These are phyloP conservation scores for Centaurea solstitialis DNA, from an alignment of 129 eudicot genomes.

Conservation along the genomic window DNA sequence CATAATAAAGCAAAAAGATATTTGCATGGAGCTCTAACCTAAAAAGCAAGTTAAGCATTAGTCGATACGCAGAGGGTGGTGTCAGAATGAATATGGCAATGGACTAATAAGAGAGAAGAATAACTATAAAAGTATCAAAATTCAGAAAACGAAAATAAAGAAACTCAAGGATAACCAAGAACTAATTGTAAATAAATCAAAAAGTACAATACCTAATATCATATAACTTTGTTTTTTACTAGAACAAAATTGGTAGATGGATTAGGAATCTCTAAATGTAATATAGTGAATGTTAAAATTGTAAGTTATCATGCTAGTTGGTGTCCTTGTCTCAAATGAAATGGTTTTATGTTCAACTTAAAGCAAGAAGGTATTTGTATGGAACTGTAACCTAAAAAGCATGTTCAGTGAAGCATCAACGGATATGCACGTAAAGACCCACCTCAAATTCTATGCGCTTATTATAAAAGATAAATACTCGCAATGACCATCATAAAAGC, in stretches of 20 bases:
- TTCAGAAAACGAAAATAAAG: background rate
- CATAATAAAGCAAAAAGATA: background rate
- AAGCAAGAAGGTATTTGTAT: background rate
- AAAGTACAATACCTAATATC: background rate
- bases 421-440: background rate
- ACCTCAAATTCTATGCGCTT: background rate
- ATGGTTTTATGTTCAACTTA: background rate
- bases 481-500: background rate
- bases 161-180: background rate
- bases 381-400: background rate
- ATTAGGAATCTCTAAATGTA: background rate
- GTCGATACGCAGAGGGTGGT: background rate
- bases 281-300: background rate
- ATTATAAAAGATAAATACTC: background rate
- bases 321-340: background rate
- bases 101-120: no score
- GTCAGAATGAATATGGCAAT: no score
- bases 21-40: background rate
- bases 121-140: background rate
- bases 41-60: background rate
- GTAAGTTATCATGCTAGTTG: background rate
- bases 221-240: constrained; percentile 3
- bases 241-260: background rate
- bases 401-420: background rate
- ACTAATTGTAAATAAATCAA: background rate